Base-by-base conservation (phyloP, 306 rosid species). In the Gastrolobium bilobum region DNA sequence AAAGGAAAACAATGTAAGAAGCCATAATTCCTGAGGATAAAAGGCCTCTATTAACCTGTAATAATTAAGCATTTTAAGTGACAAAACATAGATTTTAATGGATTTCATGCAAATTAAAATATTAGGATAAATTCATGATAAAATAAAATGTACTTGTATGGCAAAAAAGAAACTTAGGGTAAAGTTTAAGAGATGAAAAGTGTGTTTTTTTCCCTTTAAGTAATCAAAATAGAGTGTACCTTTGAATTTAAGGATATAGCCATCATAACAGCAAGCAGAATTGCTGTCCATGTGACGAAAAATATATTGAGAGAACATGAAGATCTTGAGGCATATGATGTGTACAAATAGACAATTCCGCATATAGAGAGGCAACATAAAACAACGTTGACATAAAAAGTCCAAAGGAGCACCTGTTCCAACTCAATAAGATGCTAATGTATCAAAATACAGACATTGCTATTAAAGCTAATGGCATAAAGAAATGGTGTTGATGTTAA, bases 1-100 rank as follows among this genome's bases (percentile, higher is more conserved):
- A 93, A 48, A 91, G 90, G 82, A 90, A 93, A 73, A 93, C 91
- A 68, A 91, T 75, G 79, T 93, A 93, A 6, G 91, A 90, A 78
- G 97, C 97, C 97, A 93, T 91, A 75, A 93, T 88, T 82, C 97
- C 98, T 3, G 98, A 93, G 56, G 98, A 91, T 68, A 93, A 76
- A 69, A 93, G 91, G 57, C 96, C 98, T 79, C 92, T 84, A 38
- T 94, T 90, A 57, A 94, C 97, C 98, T 94, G 96, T 11, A 84
- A 78, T 43, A 51, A 2, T 33, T 29, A 71, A 79, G 65, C 31
- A 84, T 48, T 48, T 40, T 42, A 79, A 48, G 29, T 54, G 26
- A 30, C 31, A 68, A 9, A 30, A 20, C 39, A 65, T 47, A 31
- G n/a, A 35, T 30, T 39, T 64, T 26, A 40, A n/a, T 15, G 11